Conservation (phyloP, 495 filamentous ascomycete species). For the Aspergillus hancockii region DNA sequence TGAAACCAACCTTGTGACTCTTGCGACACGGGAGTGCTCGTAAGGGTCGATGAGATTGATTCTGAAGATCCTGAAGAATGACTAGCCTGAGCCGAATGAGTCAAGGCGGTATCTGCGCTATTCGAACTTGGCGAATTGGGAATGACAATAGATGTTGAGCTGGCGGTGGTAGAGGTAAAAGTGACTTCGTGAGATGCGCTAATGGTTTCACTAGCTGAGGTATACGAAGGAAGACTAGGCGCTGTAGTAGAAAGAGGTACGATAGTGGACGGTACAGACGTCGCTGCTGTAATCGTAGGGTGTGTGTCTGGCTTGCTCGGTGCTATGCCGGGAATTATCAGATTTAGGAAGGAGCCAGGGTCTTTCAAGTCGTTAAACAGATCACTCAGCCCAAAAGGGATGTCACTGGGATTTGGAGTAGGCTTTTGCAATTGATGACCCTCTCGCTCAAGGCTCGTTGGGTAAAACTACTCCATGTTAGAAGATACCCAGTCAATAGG, state of each 20-base stretch:
- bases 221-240: not conserved
- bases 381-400: constrained; percentile 15
- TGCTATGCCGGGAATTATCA: constrained; percentile 12
- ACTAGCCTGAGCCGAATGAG: not conserved
- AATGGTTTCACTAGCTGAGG: not conserved
- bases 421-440: constrained; percentile 40
- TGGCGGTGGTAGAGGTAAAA: not conserved
- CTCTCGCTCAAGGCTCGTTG: constrained; percentile 40
- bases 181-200: not conserved
- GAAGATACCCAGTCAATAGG: not conserved
- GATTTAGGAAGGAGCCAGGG: constrained; percentile 23
- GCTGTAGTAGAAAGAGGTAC: not conserved
- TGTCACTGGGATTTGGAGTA: constrained; percentile 28
- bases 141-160: not conserved
- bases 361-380: constrained; percentile 28
- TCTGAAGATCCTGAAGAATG: not conserved
- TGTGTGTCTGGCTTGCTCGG: not conserved
- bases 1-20: not conserved
- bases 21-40: not conserved
- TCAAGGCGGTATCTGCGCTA: not conserved
- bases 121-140: not conserved
- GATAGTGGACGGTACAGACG: not conserved
- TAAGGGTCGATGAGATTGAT: not conserved
- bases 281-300: constrained; percentile 8
- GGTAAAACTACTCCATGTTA: constrained; percentile 32